Percentiles rank a stretch among this genome's conserved stretches.
Conservation (phyloP, 2,329 filamentous ascomycete species). For the Exophiala sp. region DNA sequence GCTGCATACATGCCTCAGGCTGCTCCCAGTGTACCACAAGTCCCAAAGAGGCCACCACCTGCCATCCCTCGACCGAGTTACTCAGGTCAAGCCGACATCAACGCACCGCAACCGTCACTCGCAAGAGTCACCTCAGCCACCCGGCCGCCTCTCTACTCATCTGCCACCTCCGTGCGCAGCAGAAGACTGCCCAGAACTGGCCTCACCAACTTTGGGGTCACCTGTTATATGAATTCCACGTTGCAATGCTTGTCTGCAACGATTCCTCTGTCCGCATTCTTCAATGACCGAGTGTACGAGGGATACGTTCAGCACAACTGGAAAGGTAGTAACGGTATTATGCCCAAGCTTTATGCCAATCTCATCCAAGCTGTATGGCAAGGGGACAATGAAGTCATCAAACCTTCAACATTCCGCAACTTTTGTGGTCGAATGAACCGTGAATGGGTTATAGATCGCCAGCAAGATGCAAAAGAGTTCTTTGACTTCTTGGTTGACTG, state of each 20-base stretch:
- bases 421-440: constrained; percentile 63
- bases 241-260: constrained; percentile 80
- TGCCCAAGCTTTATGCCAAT: constrained; percentile 61
- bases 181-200: constrained; percentile 64
- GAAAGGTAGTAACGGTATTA: constrained; percentile 62
- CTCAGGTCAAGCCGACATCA: constrained; percentile 70
- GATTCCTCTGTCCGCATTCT: constrained; percentile 59
- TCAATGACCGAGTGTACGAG: constrained; percentile 56
- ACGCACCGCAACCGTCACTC: constrained; percentile 42
- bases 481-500: constrained; percentile 77
- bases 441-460: constrained; percentile 68
- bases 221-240: constrained; percentile 90
- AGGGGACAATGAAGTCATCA: constrained; percentile 49
- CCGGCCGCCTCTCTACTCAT: constrained; percentile 43
- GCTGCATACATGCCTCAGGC: constrained; percentile 32
- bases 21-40: constrained; percentile 51
- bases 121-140: constrained; percentile 45
- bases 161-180: constrained; percentile 39
- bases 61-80: constrained; percentile 70
- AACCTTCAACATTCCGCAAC: constrained; percentile 61
- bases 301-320: constrained; percentile 60
- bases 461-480: constrained; percentile 92
- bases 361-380: constrained; percentile 62
- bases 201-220: constrained; percentile 73
- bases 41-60: constrained; percentile 63